These are phyloP conservation scores for Podospora pseudoanserina DNA, from an alignment of 495 filamentous ascomycete species.

Conservation along the genomic window DNA sequence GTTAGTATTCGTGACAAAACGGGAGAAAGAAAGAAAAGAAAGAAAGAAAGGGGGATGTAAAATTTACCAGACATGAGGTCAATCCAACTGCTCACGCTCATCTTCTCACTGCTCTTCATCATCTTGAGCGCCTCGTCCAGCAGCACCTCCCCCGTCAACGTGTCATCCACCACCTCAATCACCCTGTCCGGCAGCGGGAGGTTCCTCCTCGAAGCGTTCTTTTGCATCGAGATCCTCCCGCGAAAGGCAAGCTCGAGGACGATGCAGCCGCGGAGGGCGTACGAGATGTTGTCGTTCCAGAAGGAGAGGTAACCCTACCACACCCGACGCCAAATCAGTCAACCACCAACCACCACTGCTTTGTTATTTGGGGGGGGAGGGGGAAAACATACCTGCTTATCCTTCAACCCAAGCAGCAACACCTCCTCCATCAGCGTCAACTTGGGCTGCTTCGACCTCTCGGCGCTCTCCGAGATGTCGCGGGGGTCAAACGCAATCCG, in stretches of 20 bases:
- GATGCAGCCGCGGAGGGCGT: conserved; percentile 94
- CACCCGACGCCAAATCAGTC: not conserved
- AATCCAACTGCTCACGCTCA: conserved; percentile 98
- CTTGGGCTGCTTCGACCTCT: conserved; percentile 96
- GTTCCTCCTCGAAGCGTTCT: conserved; percentile 84
- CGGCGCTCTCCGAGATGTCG: conserved; percentile 94
- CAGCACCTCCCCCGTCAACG: conserved; percentile 92
- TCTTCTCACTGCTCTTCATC: conserved; percentile 99
- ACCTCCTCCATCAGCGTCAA: conserved; percentile 98
- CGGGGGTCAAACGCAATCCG: conserved; percentile 97
- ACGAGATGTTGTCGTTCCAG: conserved; percentile 99
- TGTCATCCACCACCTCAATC: conserved; percentile 97
- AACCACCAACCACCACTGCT: too few species aligned
- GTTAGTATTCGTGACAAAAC: conserved; percentile 4
- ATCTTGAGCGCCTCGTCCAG: conserved; percentile 98
- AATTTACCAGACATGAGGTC: conserved; percentile 91
- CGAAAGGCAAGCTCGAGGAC: conserved; percentile 95
- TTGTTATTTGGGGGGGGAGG: not conserved
- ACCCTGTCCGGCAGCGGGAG: conserved; percentile 89
- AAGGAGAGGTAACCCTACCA: conserved; percentile 91
- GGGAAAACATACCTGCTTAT: conserved; percentile 76
- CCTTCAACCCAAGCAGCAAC: conserved; percentile 88
- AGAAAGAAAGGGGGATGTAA: not conserved
- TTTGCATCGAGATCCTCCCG: conserved; percentile 97
- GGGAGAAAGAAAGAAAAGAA: not conserved